Evolutionary conservation across 495 filamentous ascomycete species (phyloP), one percentile per base, ranked within the genome.

Genomic region (Xylaria intraflava): DNA sequence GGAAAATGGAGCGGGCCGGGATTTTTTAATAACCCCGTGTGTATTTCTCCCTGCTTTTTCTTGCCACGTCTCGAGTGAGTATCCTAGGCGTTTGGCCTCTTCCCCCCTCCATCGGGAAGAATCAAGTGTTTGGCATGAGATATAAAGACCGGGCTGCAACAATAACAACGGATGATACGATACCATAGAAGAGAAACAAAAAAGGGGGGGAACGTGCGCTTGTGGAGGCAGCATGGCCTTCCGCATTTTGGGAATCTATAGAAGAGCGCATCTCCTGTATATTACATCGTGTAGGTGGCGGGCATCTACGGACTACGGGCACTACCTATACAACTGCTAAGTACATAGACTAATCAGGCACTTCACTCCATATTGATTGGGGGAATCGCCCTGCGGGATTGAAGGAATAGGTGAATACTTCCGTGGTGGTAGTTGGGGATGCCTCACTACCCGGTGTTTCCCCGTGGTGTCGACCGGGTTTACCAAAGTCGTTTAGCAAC

Each of bases 141-240:
- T 31, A 52, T 29, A 43, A 51, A 33, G 31, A 33, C 10, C 14
- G 2, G 31, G 35, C 35, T 38, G 38, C 47, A 50, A 36, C 35
- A 29, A 50, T 16, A 36, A 36, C 35, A 50, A 41, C 23, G 47
- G n/a, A 29, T 50, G 47, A 41, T 50, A 50, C 47, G n/a, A n/a
- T n/a, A n/a, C n/a, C 47, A 50, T 40, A 50, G 19, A 47, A 16
- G 27, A 40, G 19, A 20, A 19, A 45, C 22, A 38, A 27, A 38
- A 12, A 53, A 23, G 19, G n/a, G 6, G 22, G 12, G 16, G 14
- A 2, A 46, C n/a, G 27, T 10, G 7, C 27, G 27, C 27, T 29
- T 9, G 27, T 4, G 27, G 9, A 4, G 27, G 27, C 27, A 29
- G n/a, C n/a, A n/a, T n/a, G n/a, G n/a, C n/a, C n/a, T n/a, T n/a